Evolutionary conservation across 495 filamentous ascomycete genomes (phyloP).

Genomic region (Penicillium canariense): DNA sequence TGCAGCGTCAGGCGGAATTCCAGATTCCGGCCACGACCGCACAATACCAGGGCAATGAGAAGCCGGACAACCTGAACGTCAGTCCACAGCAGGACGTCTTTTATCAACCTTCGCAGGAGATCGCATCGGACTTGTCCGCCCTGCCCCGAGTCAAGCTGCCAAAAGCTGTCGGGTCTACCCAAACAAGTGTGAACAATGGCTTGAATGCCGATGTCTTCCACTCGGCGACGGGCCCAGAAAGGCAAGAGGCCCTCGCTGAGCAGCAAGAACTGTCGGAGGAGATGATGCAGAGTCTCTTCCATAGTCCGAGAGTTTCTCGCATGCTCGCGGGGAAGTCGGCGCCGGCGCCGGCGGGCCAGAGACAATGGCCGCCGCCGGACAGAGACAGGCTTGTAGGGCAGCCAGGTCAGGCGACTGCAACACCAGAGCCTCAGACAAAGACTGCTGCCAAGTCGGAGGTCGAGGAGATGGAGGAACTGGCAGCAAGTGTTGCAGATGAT

Average conservation of each 20-base stretch:
- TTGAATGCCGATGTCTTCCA: slow-evolving; percentile 61
- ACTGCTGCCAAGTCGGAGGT: slow-evolving; percentile 12
- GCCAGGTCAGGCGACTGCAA: background rate
- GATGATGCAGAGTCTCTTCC: slow-evolving; percentile 60
- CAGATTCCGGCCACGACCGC: slow-evolving; percentile 53
- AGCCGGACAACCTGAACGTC: slow-evolving; percentile 26
- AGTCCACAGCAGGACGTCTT: slow-evolving; percentile 59
- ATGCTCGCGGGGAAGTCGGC: slow-evolving; percentile 42
- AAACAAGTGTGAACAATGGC: slow-evolving; percentile 36
- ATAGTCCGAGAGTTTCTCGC: slow-evolving; percentile 57
- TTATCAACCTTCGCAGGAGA: slow-evolving; percentile 48
- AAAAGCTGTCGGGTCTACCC: slow-evolving; percentile 45
- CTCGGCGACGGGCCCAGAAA: slow-evolving; percentile 28
- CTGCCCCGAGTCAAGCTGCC: slow-evolving; percentile 61
- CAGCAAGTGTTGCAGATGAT: slow-evolving; percentile 24
- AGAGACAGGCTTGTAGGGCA: background rate
- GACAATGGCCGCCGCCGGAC: slow-evolving; percentile 5
- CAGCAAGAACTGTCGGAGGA: slow-evolving; percentile 52
- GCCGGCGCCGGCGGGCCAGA: slow-evolving; percentile 6
- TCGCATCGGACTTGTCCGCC: slow-evolving; percentile 49
- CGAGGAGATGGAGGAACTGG: slow-evolving; percentile 22
- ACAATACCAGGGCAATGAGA: slow-evolving; percentile 25
- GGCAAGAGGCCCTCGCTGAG: slow-evolving; percentile 12
- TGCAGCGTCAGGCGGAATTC: slow-evolving; percentile 53
- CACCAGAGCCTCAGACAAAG: background rate